These are phyloP conservation scores for Amylocystis lapponica DNA, from an alignment of 768 basidiomycete species.

Conservation along the genomic window DNA sequence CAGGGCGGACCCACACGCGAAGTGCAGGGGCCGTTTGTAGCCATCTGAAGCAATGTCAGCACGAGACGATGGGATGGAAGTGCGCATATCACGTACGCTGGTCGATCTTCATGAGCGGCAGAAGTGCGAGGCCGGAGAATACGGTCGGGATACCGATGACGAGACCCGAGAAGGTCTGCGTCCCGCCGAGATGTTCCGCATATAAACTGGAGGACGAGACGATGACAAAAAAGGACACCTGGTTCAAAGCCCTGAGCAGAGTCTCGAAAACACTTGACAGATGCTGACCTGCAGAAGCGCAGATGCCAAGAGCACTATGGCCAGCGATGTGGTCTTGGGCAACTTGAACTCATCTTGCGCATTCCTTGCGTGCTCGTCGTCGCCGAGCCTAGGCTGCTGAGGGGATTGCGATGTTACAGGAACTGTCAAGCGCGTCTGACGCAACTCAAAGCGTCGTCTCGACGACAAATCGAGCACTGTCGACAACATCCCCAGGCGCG, in stretches of 20 bases:
- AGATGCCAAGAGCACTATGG: conserved; percentile 40
- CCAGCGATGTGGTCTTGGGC: conserved; percentile 40
- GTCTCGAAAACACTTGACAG: background rate
- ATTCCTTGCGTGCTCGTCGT: background rate
- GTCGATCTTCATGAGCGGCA: conserved; percentile 52
- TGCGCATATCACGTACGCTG: conserved; percentile 33
- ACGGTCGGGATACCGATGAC: conserved; percentile 63
- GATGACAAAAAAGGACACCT: conserved; percentile 67
- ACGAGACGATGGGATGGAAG: background rate
- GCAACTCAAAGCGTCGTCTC: no score
- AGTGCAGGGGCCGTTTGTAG: conserved; percentile 48
- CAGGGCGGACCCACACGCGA: conserved; percentile 48
- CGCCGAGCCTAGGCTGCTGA: no score
- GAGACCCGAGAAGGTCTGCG: conserved; percentile 65
- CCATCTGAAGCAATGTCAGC: conserved; percentile 32
- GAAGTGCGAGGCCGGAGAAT: conserved; percentile 51
- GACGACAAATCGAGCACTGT: no score
- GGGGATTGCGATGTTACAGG: no score
- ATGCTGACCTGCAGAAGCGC: conserved; percentile 38
- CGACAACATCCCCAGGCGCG: no score
- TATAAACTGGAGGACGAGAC: conserved; percentile 64
- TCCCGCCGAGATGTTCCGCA: conserved; percentile 56
- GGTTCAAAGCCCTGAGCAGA: background rate
- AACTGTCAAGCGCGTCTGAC: no score
- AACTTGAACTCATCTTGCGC: conserved; percentile 42